phyloP scores from a whole-genome alignment of 257 asterid genomes.

The Nicotiana paniculata region DNA sequence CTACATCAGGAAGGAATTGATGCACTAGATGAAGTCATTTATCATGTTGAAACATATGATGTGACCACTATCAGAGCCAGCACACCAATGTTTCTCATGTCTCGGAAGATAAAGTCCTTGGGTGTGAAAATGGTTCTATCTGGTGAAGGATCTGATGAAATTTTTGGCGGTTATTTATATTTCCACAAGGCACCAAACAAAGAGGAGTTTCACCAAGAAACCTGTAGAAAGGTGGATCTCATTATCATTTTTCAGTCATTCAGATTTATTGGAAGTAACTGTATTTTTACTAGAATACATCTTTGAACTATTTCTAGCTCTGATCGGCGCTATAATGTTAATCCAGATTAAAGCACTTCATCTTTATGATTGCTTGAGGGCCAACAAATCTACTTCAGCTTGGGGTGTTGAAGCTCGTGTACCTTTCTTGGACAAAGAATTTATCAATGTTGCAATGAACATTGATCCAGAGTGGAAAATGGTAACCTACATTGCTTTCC shows the following conservation, averaged over 20 bases:
- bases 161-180: constrained; percentile 86
- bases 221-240: constrained; percentile 77
- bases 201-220: constrained; percentile 88
- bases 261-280: neutral
- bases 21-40: constrained; percentile 93
- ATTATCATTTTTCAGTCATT: neutral
- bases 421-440: constrained; percentile 96
- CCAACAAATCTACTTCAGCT: constrained; percentile 93
- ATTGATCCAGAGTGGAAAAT: constrained; percentile 96
- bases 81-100: constrained; percentile 35
- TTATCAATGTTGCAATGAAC: constrained; percentile 74
- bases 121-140: constrained; percentile 99
- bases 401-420: constrained; percentile 99
- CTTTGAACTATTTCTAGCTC: constrained; percentile 1
- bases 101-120: constrained; percentile 80
- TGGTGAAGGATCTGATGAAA: constrained; percentile 99
- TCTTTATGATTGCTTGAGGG: constrained; percentile 96
- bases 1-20: constrained; percentile 85
- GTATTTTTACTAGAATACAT: neutral
- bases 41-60: constrained; percentile 92
- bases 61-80: constrained; percentile 98
- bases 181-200: constrained; percentile 94
- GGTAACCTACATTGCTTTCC: constrained; percentile 32
- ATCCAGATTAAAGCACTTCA: constrained; percentile 94
- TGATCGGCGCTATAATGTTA: constrained; percentile 1